Conservation (phyloP, 805 yeast species). For the Schwanniomyces pseudopolymorphus region DNA sequence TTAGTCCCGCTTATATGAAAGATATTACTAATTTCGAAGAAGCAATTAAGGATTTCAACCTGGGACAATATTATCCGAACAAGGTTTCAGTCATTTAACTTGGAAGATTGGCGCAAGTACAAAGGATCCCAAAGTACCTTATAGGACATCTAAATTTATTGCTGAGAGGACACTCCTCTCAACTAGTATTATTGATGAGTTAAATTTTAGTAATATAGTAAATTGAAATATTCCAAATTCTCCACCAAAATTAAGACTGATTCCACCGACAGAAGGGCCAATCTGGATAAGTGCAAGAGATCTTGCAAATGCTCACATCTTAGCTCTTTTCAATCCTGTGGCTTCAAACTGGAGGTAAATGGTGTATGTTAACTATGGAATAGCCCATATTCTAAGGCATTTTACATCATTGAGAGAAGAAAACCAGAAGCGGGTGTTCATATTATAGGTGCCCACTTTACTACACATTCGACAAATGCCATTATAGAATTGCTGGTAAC, state of each 20-base stretch:
- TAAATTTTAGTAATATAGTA: conserved; percentile 16
- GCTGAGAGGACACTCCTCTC: conserved; percentile 16
- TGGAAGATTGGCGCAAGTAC: conserved; percentile 15
- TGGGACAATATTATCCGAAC: conserved; percentile 10
- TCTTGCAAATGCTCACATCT: conserved; percentile 57
- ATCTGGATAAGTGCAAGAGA: conserved; percentile 55
- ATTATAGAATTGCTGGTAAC: conserved; percentile 10
- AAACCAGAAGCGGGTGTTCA: conserved; percentile 7
- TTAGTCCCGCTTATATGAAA: neutral
- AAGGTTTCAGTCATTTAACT: conserved; percentile 14
- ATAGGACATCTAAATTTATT: conserved; percentile 16
- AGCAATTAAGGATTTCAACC: conserved; percentile 14
- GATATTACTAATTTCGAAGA: conserved; percentile 4
- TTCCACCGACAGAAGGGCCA: conserved; percentile 15
- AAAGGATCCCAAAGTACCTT: conserved; percentile 15
- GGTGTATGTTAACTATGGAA: conserved; percentile 27
- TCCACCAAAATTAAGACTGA: conserved; percentile 5
- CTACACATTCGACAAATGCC: conserved; percentile 23
- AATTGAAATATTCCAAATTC: conserved; percentile 12
- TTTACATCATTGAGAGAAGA: no score
- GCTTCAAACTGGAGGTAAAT: conserved; percentile 14
- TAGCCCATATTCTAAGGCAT: conserved; percentile 17
- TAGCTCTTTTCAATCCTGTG: conserved; percentile 24
- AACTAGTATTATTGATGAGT: conserved; percentile 11
- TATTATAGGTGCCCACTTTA: conserved; percentile 19